phyloP scores from a whole-genome alignment of 2,329 filamentous ascomycete species.

The Fusarium miscanthi region DNA sequence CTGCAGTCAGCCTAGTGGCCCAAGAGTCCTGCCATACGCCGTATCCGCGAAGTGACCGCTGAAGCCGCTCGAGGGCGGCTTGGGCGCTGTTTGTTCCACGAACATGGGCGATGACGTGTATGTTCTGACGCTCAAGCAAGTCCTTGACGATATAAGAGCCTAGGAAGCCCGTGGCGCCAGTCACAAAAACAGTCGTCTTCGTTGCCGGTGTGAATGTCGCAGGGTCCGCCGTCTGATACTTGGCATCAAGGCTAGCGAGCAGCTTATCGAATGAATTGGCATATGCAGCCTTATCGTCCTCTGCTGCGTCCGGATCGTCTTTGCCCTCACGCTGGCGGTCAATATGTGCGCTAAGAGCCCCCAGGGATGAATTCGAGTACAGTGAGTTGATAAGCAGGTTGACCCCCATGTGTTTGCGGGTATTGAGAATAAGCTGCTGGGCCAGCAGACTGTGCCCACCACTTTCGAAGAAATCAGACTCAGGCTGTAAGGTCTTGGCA shows the following conservation, averaged over 20 bases:
- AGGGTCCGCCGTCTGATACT: background rate
- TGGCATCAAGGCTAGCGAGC: background rate
- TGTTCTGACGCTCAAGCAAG: background rate
- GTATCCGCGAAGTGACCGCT: background rate
- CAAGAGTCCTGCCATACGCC: background rate
- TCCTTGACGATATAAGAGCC: background rate
- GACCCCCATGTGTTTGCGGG: background rate
- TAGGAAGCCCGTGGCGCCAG: background rate
- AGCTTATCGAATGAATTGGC: background rate
- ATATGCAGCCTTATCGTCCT: background rate
- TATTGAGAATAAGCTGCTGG: background rate
- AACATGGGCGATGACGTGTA: too few species aligned
- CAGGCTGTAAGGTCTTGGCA: background rate
- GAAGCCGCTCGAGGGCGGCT: background rate
- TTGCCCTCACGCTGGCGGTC: background rate
- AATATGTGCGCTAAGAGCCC: background rate
- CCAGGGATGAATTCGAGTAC: background rate
- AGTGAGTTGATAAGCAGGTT: background rate
- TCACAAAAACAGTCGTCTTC: background rate
- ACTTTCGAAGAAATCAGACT: background rate
- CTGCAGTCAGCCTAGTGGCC: background rate
- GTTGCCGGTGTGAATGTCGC: background rate
- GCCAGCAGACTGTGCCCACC: background rate
- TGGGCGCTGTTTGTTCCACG: too few species aligned
- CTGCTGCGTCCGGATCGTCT: background rate